Base-by-base conservation (phyloP, 768 basidiomycete species). In the Russula vinacea region DNA sequence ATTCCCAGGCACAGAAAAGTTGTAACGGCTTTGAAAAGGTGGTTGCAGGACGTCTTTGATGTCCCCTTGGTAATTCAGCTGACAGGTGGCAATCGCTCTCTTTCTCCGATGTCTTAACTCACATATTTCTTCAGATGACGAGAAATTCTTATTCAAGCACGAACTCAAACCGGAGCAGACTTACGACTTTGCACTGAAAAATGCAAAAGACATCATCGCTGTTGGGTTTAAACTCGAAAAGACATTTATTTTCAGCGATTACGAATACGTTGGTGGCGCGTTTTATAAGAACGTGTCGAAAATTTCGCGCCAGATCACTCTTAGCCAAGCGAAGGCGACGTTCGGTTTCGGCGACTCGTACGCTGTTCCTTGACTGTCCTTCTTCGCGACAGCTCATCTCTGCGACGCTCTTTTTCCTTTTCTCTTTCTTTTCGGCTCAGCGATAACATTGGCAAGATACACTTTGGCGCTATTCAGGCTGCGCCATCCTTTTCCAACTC, bases 141-240 rank as follows among this genome's bases (percentile, higher is more conserved):
- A 99, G 74, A 99, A 99, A 75, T 99, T 98, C 80, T 76, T 99
- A 53, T 97, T 99, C 83, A 96, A 98, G 75, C 91, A 94, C 60
- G 90, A 90, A 68, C 84, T 97, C 64, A 95, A 92, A 74, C 81
- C 91, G 40, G 92, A 98, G 68, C 88, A 98, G 73, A 90, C 90
- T 24, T 84, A 86, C 72, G 78, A 79, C 26, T 98, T 94, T 73
- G 84, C 92, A 9, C 82, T 83, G 62, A 83, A 84, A 72, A 99
- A 98, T 72, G 89, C 94, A n/a, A 85, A 83, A 68, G 96, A 98
- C 74, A 96, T 98, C 71, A 98, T 99, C 69, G 94, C 97, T 1
- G 90, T 95, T 65, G 97, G 97, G 1, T 94, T 98, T 76, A 83
- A 95, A 64, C 80, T 85, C 26, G 84, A 94, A 62, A 92, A 90